Percentiles rank a stretch among this genome's conserved stretches.
Conservation (phyloP, 2,329 filamentous ascomycete genomes). For the Rachicladosporium sp. region DNA sequence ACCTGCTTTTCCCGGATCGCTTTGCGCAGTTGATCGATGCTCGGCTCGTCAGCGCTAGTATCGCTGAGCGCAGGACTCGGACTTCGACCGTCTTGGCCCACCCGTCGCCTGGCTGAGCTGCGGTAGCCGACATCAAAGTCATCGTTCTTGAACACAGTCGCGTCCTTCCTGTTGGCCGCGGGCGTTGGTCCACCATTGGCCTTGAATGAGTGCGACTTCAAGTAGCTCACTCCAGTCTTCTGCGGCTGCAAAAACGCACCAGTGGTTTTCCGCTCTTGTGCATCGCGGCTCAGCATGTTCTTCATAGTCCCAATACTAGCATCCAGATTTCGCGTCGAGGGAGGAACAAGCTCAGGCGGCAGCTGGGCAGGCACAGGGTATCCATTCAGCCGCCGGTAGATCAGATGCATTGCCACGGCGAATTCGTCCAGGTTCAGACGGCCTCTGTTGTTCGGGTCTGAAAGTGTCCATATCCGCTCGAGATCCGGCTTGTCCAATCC, state of each 20-base stretch:
- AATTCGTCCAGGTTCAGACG: conserved; percentile 94
- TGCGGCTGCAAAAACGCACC: conserved; percentile 86
- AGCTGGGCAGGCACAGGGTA: conserved; percentile 82
- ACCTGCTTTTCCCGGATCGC: conserved; percentile 90
- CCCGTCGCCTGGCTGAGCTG: conserved; percentile 79
- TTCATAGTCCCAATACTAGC: conserved; percentile 91
- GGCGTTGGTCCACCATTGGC: conserved; percentile 39
- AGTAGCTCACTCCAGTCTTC: conserved; percentile 93
- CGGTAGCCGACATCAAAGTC: conserved; percentile 76
- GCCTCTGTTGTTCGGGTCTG: conserved; percentile 87
- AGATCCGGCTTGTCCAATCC: conserved; percentile 82
- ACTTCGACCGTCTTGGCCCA: conserved; percentile 55
- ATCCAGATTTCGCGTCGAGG: conserved; percentile 84
- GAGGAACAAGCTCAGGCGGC: conserved; percentile 84
- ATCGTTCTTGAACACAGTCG: conserved; percentile 92
- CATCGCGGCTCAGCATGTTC: conserved; percentile 76
- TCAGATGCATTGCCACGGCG: conserved; percentile 96
- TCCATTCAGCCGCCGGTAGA: conserved; percentile 92
- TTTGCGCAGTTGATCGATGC: conserved; percentile 79
- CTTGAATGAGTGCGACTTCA: conserved; percentile 89
- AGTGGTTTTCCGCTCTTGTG: conserved; percentile 75
- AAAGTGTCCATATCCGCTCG: conserved; percentile 86
- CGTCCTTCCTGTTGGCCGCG: conserved; percentile 62
- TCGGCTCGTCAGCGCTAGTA: conserved; percentile 69
- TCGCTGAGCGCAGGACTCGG: conserved; percentile 63